Evolutionary conservation across 345 rosid species (phyloP).

Genomic region (Eucalyptus erythrocorys): DNA sequence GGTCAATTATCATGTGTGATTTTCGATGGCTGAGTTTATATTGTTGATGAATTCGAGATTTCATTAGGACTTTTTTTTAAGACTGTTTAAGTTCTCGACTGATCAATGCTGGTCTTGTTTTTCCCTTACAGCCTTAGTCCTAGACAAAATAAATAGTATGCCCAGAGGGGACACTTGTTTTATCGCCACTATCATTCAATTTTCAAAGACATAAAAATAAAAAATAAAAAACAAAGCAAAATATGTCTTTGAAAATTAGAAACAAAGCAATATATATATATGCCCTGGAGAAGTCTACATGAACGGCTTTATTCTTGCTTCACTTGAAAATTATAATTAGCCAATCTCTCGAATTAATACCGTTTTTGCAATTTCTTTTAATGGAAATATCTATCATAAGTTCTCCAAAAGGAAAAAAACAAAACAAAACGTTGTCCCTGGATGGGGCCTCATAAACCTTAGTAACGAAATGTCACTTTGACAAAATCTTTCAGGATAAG

Average conservation of each 20-base stretch:
- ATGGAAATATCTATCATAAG: neutral
- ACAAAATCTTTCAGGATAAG: neutral
- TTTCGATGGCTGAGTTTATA: neutral
- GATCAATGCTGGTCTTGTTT: neutral
- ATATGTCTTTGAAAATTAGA: too few species aligned
- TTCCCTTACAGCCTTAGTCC: neutral
- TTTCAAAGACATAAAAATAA: neutral
- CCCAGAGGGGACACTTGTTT: neutral
- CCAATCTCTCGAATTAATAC: neutral
- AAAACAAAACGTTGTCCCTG: neutral
- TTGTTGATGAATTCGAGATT: neutral
- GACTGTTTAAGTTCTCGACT: neutral
- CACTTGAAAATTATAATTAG: neutral
- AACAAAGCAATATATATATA: neutral
- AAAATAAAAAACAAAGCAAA: neutral
- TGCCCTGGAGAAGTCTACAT: neutral
- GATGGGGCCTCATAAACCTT: neutral
- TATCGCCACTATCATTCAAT: neutral
- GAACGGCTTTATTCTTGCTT: neutral
- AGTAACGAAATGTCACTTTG: neutral
- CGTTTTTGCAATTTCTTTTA: neutral
- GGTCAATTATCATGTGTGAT: neutral
- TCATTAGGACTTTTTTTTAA: neutral
- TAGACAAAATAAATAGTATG: neutral
- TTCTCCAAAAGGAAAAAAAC: neutral